A percentile compares a stretch with the other conserved stretches of the same genome.
These are phyloP conservation scores for Maudiozyma turicensis DNA, from an alignment of 805 yeast species.

Conservation along the genomic window DNA sequence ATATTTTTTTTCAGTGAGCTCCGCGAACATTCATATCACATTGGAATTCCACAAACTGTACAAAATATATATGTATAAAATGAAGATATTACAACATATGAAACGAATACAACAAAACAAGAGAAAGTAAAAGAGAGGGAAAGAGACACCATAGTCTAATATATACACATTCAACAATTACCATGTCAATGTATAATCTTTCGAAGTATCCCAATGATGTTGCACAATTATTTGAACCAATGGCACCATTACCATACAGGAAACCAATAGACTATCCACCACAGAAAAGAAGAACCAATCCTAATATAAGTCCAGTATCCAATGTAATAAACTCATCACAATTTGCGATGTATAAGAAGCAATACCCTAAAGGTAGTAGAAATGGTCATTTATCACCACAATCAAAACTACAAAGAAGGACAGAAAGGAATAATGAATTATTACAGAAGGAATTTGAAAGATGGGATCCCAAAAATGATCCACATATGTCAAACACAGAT, in stretches of 20 bases:
- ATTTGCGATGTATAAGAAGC: constrained; percentile 17
- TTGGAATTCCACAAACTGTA: too few relatives aligned
- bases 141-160: not conserved
- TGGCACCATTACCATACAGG: constrained; percentile 44
- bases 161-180: not conserved
- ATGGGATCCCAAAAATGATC: constrained; percentile 53
- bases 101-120: not conserved
- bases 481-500: constrained; percentile 48
- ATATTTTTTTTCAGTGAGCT: too few relatives aligned
- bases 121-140: not conserved
- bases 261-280: constrained; percentile 42
- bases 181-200: constrained; percentile 12
- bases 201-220: constrained; percentile 34
- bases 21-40: too few relatives aligned
- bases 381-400: constrained; percentile 22
- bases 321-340: constrained; percentile 16
- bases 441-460: constrained; percentile 30
- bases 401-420: constrained; percentile 13
- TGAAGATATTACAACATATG: too few relatives aligned
- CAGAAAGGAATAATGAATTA: constrained; percentile 17
- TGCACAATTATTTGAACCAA: constrained; percentile 37
- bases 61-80: too few relatives aligned
- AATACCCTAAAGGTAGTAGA: constrained; percentile 20
- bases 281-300: constrained; percentile 37
- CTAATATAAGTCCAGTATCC: constrained; percentile 39